Evolutionary conservation across 2,329 filamentous ascomycete species (phyloP).

Genomic region (Ophiostoma pallidulum): DNA sequence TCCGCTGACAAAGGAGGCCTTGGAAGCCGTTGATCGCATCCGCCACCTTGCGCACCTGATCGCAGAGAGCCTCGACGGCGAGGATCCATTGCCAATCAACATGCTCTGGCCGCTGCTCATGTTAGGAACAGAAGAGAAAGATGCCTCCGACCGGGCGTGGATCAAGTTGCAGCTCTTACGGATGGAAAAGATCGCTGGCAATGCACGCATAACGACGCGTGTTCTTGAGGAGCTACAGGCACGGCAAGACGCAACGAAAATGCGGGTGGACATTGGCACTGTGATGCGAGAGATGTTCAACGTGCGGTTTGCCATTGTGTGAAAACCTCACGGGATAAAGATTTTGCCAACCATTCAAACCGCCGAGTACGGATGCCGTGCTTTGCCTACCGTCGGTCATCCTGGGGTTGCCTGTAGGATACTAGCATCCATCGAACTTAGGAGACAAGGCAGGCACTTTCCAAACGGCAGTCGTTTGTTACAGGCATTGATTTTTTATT

Average conservation of each 20-base stretch:
- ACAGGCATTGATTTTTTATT: too few relatives aligned
- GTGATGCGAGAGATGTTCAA: slow-evolving; percentile 42
- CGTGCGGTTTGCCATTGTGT: slow-evolving; percentile 44
- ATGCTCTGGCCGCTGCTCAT: slow-evolving; percentile 50
- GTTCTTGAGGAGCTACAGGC: slow-evolving; percentile 37
- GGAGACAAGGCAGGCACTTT: too few relatives aligned
- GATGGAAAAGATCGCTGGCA: slow-evolving; percentile 37
- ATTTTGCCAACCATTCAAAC: too few relatives aligned
- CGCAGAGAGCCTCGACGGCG: slow-evolving; percentile 29
- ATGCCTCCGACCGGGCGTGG: slow-evolving; percentile 37
- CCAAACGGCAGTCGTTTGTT: too few relatives aligned
- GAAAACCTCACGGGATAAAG: too few relatives aligned
- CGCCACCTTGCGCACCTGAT: slow-evolving; percentile 37
- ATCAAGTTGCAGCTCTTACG: slow-evolving; percentile 39
- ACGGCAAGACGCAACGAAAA: slow-evolving; percentile 31
- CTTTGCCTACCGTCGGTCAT: too few relatives aligned
- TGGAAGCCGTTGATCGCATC: slow-evolving; percentile 39
- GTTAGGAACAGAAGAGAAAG: slow-evolving; percentile 46
- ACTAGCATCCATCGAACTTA: too few relatives aligned
- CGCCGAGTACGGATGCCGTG: too few relatives aligned
- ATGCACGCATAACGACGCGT: slow-evolving; percentile 35
- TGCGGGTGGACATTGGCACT: slow-evolving; percentile 35
- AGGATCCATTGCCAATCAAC: slow-evolving; percentile 42
- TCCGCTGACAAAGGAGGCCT: slow-evolving; percentile 41
- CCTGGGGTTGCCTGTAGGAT: too few relatives aligned